Base-by-base conservation (phyloP, 2,329 filamentous ascomycete species). In the Colletotrichum eleusines region DNA sequence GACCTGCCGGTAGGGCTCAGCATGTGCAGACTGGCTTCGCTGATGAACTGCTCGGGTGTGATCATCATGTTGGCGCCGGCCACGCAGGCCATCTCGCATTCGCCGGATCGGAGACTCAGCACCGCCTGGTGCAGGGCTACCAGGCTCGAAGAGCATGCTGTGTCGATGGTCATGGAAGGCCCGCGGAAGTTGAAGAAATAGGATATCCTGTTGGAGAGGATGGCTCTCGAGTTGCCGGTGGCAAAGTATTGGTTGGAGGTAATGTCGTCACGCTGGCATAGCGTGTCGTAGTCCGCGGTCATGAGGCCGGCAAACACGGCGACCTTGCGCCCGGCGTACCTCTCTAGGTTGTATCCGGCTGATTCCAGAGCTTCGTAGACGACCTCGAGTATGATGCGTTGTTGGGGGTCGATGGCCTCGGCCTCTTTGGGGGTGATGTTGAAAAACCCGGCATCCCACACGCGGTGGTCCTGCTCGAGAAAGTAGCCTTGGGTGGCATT, bases 111-210 rank as follows among this genome's bases (percentile, higher is more conserved):
- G 16, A 85, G 74, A 65, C 76, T 78, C 57, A 81, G 77, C 6
- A 78, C 79, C 5, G 81, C 84, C 44, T 80, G 78, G 72, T 85
- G 83, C 0, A 86, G 74, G 6, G 81, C 81, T 5, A 82, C 79
- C 33, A 85, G 64, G 23, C 81, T 81, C 1, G 81, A 81, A n/a
- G 83, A 85, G 74, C 84, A 86, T 31, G 81, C 84, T 31, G 83
- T 85, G 55, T 85, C 82, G 14, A 86, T 79, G 3, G 82, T 84
- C 73, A 84, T 78, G 38, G 77, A 80, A 5, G 81, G 80, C 3
- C 81, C 82, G 14, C 78, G 76, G 62, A 82, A 76, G 69, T 84
- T 80, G 60, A 83, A 80, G 68, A 81, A 80, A 67, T 81, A 82
- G 1, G 81, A 83, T 42, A 84, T 77, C 1, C 82, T 77, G 71